These are phyloP conservation scores for Xylaria sp. DNA, from an alignment of 2,329 filamentous ascomycete species.

Conservation along the genomic window DNA sequence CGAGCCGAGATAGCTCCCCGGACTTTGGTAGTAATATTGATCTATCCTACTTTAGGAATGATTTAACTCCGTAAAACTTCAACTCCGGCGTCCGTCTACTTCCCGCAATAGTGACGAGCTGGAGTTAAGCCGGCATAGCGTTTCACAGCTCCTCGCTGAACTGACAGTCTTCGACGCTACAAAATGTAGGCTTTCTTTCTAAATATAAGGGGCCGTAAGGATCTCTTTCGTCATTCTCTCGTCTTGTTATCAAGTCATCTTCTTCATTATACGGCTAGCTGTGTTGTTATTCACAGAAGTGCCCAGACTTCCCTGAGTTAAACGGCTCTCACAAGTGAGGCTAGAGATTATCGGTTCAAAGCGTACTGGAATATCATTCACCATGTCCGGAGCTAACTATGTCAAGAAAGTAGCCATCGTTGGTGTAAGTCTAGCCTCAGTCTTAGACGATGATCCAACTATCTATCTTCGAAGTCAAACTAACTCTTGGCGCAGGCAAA, in stretches of 20 bases:
- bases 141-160: not conserved
- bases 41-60: constrained; percentile 3
- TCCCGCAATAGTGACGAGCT: constrained; percentile 3
- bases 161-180: not conserved
- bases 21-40: not conserved
- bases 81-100: constrained; percentile 11
- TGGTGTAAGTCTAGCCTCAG: constrained; percentile 54
- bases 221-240: not conserved
- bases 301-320: not conserved
- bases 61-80: constrained; percentile 11
- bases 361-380: not conserved
- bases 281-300: not conserved
- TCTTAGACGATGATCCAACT: not conserved
- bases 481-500: constrained; percentile 51
- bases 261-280: not conserved
- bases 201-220: constrained; percentile 10
- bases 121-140: constrained; percentile 6
- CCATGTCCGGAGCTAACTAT: constrained; percentile 47
- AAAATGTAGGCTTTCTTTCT: not conserved
- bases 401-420: constrained; percentile 60
- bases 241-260: not conserved
- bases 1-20: not conserved
- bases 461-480: constrained; percentile 16
- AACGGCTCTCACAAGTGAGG: not conserved
- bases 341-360: not conserved